A percentile compares a stretch with the other conserved stretches of the same genome.
These are phyloP conservation scores for Ophiocordyceps camponoti-floridani DNA, from an alignment of 2,329 filamentous ascomycete species.

Conservation along the genomic window DNA sequence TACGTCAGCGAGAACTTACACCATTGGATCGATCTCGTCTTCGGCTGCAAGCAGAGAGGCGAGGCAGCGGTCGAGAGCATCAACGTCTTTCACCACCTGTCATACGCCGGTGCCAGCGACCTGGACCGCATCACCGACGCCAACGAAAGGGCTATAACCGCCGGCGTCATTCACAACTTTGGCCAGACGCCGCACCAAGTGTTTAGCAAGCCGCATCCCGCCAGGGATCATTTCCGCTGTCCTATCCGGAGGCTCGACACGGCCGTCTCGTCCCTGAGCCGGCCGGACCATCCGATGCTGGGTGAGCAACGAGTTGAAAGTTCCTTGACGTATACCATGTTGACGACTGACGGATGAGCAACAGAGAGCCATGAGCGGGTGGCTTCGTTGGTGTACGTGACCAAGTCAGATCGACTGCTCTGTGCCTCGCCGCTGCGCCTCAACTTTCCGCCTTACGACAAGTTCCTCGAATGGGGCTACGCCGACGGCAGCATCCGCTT, in stretches of 20 bases:
- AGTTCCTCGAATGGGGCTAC: constrained; percentile 91
- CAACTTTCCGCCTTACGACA: constrained; percentile 82
- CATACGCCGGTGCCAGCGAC: constrained; percentile 85
- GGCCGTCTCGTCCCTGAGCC: constrained; percentile 55
- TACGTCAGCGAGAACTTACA: constrained; percentile 82
- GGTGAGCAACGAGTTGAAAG: constrained; percentile 20
- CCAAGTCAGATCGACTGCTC: constrained; percentile 66
- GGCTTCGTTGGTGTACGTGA: constrained; percentile 57
- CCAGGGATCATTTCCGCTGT: constrained; percentile 50
- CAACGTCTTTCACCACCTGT: constrained; percentile 92
- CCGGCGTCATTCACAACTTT: constrained; percentile 96
- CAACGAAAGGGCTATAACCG: constrained; percentile 71
- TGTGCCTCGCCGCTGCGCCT: constrained; percentile 71
- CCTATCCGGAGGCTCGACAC: constrained; percentile 58
- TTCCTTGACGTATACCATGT: too few species aligned
- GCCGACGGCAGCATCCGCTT: constrained; percentile 86
- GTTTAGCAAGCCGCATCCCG: constrained; percentile 64
- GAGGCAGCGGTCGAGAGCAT: constrained; percentile 80
- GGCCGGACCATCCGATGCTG: constrained; percentile 62
- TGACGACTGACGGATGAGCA: background rate
- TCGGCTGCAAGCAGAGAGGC: constrained; percentile 84
- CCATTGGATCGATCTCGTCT: constrained; percentile 90
- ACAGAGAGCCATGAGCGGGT: constrained; percentile 59
- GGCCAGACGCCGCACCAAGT: constrained; percentile 94
- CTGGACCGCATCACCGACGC: constrained; percentile 81